These are phyloP conservation scores for Vachellia pachyceras DNA, from an alignment of 306 rosid species.

Conservation along the genomic window DNA sequence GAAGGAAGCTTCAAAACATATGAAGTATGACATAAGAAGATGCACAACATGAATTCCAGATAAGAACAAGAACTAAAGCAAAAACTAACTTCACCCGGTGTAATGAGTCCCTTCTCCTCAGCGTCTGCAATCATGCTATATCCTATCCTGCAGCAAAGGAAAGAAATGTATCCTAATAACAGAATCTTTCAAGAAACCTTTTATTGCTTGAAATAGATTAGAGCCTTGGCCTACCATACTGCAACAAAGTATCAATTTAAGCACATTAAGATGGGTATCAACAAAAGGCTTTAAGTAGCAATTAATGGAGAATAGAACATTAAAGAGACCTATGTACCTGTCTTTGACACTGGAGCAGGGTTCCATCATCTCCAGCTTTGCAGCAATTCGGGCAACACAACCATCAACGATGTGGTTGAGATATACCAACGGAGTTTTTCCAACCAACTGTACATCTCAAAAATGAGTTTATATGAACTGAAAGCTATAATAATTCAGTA, in stretches of 20 bases:
- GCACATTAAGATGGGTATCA: slow-evolving; percentile 15
- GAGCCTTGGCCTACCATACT: neutral
- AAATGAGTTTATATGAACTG: slow-evolving; percentile 5
- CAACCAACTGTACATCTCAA: slow-evolving; percentile 61
- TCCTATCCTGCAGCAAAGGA: slow-evolving; percentile 67
- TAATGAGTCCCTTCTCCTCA: slow-evolving; percentile 70
- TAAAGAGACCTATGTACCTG: slow-evolving; percentile 54
- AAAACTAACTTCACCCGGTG: slow-evolving; percentile 75
- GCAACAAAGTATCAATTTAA: neutral
- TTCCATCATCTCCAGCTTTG: slow-evolving; percentile 95
- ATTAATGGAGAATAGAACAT: slow-evolving; percentile 14
- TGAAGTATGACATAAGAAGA: neutral
- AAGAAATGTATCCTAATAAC: slow-evolving; percentile 1
- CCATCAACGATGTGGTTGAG: slow-evolving; percentile 84
- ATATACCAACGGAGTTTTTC: slow-evolving; percentile 84
- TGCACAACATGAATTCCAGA: neutral
- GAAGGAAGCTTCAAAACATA: neutral
- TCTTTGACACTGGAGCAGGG: slow-evolving; percentile 98
- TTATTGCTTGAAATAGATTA: slow-evolving; percentile 14
- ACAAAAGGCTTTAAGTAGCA: slow-evolving; percentile 9
- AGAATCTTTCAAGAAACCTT: slow-evolving; percentile 11
- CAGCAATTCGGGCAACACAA: slow-evolving; percentile 78
- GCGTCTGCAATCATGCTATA: slow-evolving; percentile 85
- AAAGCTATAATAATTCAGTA: slow-evolving; percentile 23
- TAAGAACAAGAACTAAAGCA: neutral